Percentiles rank a stretch among this genome's conserved stretches.
Conservation (phyloP, 495 filamentous ascomycete genomes). For the Xylaria telfairii region DNA sequence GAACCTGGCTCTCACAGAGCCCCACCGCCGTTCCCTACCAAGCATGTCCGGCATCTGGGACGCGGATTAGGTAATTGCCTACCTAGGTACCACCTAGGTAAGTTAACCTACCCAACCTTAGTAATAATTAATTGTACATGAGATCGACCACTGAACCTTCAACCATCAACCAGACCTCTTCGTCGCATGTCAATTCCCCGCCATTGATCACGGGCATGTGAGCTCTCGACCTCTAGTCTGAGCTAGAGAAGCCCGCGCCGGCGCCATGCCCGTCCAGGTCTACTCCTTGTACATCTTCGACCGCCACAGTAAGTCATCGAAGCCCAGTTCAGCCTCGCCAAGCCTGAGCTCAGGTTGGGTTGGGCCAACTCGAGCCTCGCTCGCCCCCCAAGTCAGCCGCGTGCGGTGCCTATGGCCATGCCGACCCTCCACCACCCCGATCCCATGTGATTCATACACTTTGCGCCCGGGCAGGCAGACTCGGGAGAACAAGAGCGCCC, state of each 20-base stretch:
- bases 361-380: not conserved
- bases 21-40: not conserved
- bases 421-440: not conserved
- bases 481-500: not conserved
- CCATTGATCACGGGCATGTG: slow-evolving; percentile 36
- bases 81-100: no score
- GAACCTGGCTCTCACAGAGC: not conserved
- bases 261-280: slow-evolving; percentile 73
- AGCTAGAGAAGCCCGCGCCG: slow-evolving; percentile 28
- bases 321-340: not conserved
- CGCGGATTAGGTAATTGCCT: no score
- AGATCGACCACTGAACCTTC: not conserved
- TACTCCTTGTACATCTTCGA: slow-evolving; percentile 99
- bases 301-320: slow-evolving; percentile 84
- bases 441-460: slow-evolving; percentile 7
- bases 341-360: not conserved
- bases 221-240: slow-evolving; percentile 32
- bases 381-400: not conserved
- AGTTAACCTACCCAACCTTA: no score
- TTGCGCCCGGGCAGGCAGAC: not conserved
- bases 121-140: not conserved
- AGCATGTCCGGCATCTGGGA: not conserved
- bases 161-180: not conserved
- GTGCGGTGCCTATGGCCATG: slow-evolving; percentile 24
- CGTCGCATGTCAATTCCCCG: not conserved